Percentiles rank a stretch among this genome's conserved stretches.
These are phyloP conservation scores for Quercus mongolica DNA, from an alignment of 306 rosid genomes.

Conservation along the genomic window DNA sequence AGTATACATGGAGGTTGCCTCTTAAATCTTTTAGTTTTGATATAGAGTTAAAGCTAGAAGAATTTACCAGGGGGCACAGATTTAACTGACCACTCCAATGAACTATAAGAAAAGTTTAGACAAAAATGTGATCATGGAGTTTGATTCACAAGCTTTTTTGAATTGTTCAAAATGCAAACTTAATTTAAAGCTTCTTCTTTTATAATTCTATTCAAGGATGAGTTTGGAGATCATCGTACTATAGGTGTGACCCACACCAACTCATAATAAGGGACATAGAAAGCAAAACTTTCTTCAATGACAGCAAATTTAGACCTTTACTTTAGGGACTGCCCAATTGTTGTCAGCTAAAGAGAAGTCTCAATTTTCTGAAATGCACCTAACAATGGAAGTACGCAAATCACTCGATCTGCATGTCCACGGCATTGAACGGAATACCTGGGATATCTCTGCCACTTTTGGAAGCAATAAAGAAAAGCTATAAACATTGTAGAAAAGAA, in stretches of 20 bases:
- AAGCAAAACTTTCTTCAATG: conserved; percentile 32
- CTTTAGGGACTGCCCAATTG: conserved; percentile 23
- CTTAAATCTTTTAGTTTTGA: neutral
- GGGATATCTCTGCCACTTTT: conserved; percentile 43
- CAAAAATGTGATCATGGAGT: neutral
- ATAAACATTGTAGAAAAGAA: conserved; percentile 9
- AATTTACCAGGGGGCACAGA: neutral
- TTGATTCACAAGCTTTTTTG: neutral
- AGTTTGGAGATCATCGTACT: conserved; percentile 28
- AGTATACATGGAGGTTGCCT: neutral
- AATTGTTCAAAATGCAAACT: neutral
- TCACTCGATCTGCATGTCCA: neutral
- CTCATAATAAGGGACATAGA: conserved; percentile 16
- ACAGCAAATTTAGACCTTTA: conserved; percentile 8
- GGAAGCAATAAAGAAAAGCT: conserved; percentile 26
- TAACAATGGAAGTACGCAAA: neutral
- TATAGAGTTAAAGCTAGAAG: neutral
- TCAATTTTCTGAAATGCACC: neutral
- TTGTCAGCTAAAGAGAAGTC: neutral
- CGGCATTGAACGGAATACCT: conserved; percentile 32
- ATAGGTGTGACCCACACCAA: conserved; percentile 26
- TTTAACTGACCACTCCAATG: neutral
- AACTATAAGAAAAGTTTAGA: neutral
- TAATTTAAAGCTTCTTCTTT: no score
- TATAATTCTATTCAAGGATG: conserved; percentile 8